Base-by-base conservation (phyloP, 2,329 filamentous ascomycete genomes). In the Arthrobotrys sinensis region DNA sequence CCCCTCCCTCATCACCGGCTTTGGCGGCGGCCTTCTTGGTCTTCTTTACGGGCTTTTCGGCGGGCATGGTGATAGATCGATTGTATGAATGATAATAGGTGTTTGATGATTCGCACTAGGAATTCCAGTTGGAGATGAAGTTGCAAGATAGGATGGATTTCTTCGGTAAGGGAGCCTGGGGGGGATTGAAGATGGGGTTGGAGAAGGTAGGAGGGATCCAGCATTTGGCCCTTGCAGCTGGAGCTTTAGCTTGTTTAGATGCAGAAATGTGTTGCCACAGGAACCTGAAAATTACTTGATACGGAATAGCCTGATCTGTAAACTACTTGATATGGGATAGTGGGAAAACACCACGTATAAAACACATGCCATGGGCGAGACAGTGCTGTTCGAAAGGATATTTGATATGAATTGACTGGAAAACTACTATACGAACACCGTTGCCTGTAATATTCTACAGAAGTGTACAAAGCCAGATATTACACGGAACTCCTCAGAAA, bases 1-100 rank as follows among this genome's bases (percentile, higher is more conserved):
- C 93, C 28, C 90, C 89, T 80, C 88, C 88, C 77, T 87, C 83
- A 19, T 81, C 81, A 43, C 79, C 80, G 38, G 81, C 85, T 69
- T 69, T 36, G 34, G 75, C 75, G 4, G 76, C 76, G 19, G 40
- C 76, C 64, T 91, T 89, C 84, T 90, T 90, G 62, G 87, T 52
- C 67, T 81, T 81, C 28, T 79, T 64, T 28, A 80, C 79, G 43
- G 79, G 57, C 69, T 80, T 81, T 52, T 81, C 79, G 43, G 79
- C 55, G n/a, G 80, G 67, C 79, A 80, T 80, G 46, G 53, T 72
- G 28, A 34, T 66, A 10, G 24, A 36, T 46, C 40, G 8, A 4
- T 10, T 46, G 34, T 36, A 24, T 52, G 48, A 5, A 38, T 5
- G 38, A 36, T 32, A 57, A 12, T 12, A 1, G 34, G 48, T 60